These are phyloP conservation scores for Leptographium wingfieldii DNA, from an alignment of 2,329 filamentous ascomycete species.

Conservation along the genomic window DNA sequence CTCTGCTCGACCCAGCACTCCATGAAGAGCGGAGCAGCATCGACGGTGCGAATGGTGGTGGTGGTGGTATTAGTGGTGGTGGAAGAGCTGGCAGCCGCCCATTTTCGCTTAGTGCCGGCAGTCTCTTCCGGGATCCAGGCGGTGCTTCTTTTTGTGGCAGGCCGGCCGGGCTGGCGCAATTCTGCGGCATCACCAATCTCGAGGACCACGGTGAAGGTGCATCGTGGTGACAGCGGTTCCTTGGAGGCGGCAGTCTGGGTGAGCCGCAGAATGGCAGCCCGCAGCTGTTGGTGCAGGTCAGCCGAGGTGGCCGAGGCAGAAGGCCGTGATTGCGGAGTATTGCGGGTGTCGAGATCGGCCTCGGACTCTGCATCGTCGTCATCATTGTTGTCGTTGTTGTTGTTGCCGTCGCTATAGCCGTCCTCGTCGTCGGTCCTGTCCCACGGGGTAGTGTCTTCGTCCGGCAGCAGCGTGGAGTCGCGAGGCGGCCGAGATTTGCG, in stretches of 20 bases:
- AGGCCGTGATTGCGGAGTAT: no score
- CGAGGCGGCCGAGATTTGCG: no score
- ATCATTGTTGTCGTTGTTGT: conserved; percentile 12
- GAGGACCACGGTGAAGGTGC: conserved; percentile 65
- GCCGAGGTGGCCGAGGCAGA: conserved; percentile 17
- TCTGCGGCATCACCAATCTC: conserved; percentile 26
- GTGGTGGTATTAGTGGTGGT: conserved; percentile 23
- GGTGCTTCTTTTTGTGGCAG: not conserved
- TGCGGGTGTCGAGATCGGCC: not conserved
- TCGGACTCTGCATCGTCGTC: conserved; percentile 9
- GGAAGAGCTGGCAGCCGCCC: conserved; percentile 2
- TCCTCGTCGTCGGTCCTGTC: not conserved
- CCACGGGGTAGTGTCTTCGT: no score
- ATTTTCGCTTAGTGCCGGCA: not conserved
- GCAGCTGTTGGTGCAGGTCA: conserved; percentile 60
- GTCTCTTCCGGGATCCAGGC: not conserved
- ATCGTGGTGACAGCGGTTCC: conserved; percentile 44
- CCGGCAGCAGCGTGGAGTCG: not conserved
- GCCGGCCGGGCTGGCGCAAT: not conserved
- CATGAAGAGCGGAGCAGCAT: conserved; percentile 47
- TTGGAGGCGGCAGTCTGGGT: conserved; percentile 47
- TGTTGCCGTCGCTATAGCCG: conserved; percentile 10
- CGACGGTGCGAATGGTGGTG: conserved; percentile 38
- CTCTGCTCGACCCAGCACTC: conserved; percentile 55
- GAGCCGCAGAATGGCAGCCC: conserved; percentile 52